Evolutionary conservation across 1,139 yeast species (phyloP).

Genomic region (Diutina pseudorugosa): DNA sequence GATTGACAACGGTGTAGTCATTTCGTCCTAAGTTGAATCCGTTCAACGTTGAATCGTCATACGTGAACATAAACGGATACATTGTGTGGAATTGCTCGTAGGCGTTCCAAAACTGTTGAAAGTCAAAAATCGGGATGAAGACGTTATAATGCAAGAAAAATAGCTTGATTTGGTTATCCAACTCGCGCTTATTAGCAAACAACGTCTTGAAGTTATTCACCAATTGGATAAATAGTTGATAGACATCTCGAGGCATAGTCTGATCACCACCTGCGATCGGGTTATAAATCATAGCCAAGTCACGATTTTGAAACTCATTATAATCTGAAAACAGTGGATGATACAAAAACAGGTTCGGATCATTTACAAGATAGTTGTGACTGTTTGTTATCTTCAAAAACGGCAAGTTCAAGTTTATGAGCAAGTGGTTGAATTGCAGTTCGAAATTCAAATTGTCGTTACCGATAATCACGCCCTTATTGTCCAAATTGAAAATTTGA

Average conservation of each 20-base stretch:
- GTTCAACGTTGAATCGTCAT: constrained; percentile 37
- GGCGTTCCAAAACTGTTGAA: constrained; percentile 41
- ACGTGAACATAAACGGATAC: constrained; percentile 40
- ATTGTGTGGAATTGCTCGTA: constrained; percentile 47
- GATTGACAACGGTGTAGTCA: constrained; percentile 39
- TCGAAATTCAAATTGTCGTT: constrained; percentile 38
- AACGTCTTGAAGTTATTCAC: constrained; percentile 35
- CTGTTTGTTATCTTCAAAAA: constrained; percentile 35
- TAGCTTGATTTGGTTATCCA: constrained; percentile 41
- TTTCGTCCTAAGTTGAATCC: constrained; percentile 35
- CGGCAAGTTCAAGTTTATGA: constrained; percentile 33
- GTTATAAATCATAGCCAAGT: constrained; percentile 30
- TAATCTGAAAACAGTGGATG: constrained; percentile 30
- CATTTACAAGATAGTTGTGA: constrained; percentile 32
- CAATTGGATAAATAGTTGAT: constrained; percentile 33
- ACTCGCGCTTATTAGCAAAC: constrained; percentile 29
- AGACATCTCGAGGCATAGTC: constrained; percentile 27
- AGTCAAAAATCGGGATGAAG: constrained; percentile 52
- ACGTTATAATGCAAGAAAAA: constrained; percentile 46
- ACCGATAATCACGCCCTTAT: constrained; percentile 35
- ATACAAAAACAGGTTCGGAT: constrained; percentile 32
- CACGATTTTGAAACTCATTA: constrained; percentile 29
- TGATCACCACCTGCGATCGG: constrained; percentile 22
- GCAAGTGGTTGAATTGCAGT: constrained; percentile 34
- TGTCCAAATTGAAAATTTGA: constrained; percentile 34